These are phyloP conservation scores for Penstemon eatonii DNA, from an alignment of 257 asterid genomes.

Conservation along the genomic window DNA sequence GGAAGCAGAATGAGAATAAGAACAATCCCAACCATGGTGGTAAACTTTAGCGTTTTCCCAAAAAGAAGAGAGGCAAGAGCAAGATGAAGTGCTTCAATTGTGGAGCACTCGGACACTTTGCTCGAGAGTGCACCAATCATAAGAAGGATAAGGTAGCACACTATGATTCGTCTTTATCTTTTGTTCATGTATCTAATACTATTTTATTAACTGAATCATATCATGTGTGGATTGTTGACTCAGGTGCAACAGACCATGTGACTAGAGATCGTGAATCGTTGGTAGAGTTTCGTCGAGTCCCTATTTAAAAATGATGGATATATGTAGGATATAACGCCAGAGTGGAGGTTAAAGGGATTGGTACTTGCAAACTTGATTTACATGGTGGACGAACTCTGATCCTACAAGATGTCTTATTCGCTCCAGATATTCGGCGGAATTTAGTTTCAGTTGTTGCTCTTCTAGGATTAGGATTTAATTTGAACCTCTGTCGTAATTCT, in stretches of 20 bases:
- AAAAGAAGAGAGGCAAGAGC: not conserved
- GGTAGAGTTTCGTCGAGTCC: not conserved
- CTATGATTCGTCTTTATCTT: not conserved
- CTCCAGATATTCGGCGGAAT: not conserved
- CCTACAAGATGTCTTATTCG: slow-evolving; percentile 1
- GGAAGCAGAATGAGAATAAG: not conserved
- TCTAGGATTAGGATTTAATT: not conserved
- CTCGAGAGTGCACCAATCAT: not conserved
- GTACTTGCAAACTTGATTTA: slow-evolving; percentile 9
- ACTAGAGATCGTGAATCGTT: no score
- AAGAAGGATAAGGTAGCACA: not conserved
- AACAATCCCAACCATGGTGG: no score
- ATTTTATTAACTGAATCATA: not conserved
- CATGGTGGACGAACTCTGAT: not conserved
- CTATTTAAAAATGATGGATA: slow-evolving; percentile 4
- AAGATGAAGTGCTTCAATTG: not conserved
- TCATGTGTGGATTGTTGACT: no score
- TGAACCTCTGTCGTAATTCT: not conserved
- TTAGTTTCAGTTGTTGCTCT: not conserved
- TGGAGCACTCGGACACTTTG: not conserved
- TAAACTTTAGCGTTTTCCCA: no score
- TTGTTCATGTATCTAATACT: not conserved
- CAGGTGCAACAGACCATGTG: no score
- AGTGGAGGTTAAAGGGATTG: not conserved
- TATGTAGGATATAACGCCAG: not conserved